phyloP scores from a whole-genome alignment of 805 yeast species.

The Barnettozyma siamensis region DNA sequence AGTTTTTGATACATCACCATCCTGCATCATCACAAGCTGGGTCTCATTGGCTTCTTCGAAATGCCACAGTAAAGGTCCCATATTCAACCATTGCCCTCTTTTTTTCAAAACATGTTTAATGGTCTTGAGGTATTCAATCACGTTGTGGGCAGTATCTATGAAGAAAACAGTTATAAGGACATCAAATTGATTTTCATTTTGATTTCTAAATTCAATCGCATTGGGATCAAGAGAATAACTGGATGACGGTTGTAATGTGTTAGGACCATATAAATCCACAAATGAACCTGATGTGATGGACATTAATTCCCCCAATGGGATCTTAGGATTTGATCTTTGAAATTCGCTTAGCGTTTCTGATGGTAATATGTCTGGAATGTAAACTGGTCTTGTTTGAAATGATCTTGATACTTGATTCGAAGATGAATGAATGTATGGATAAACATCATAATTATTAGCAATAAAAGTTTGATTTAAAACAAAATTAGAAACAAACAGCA shows the following conservation, averaged over 20 bases:
- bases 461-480: constrained; percentile 42
- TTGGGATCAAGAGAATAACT: constrained; percentile 26
- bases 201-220: constrained; percentile 37
- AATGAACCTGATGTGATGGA: constrained; percentile 73
- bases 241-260: constrained; percentile 13
- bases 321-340: constrained; percentile 30
- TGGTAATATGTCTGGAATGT: constrained; percentile 49
- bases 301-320: constrained; percentile 48
- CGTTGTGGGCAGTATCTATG: constrained; percentile 56
- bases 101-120: constrained; percentile 39
- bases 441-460: constrained; percentile 36
- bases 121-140: constrained; percentile 50
- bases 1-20: constrained; percentile 13
- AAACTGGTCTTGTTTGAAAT: constrained; percentile 45
- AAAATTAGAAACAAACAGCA: constrained; percentile 52
- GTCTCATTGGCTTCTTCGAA: constrained; percentile 46
- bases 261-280: constrained; percentile 58
- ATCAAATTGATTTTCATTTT: constrained; percentile 36
- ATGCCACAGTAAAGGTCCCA: constrained; percentile 72
- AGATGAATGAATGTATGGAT: constrained; percentile 50
- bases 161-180: constrained; percentile 52
- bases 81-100: constrained; percentile 54
- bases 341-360: constrained; percentile 30
- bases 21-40: constrained; percentile 14
- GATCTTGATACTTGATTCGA: constrained; percentile 40